Evolutionary conservation across 352 stramenopile species (phyloP).

Genomic region (Phytophthora macrochlamydospora): DNA sequence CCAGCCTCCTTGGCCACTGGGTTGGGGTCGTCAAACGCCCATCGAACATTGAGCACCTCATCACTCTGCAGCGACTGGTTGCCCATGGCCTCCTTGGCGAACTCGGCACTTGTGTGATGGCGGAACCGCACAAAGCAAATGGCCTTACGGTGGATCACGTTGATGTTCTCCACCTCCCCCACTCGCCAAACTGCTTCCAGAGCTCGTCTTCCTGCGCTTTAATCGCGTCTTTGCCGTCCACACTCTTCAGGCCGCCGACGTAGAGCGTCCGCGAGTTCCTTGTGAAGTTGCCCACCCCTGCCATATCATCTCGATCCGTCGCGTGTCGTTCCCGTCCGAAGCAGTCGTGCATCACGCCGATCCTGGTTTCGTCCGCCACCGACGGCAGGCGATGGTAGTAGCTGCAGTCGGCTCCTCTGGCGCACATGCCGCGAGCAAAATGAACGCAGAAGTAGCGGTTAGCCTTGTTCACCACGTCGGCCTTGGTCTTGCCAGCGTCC

Average conservation of each 20-base stretch:
- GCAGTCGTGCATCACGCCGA: slow-evolving; percentile 92
- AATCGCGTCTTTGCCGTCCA: slow-evolving; percentile 39
- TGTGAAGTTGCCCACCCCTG: slow-evolving; percentile 91
- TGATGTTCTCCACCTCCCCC: slow-evolving; percentile 95
- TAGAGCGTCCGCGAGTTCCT: slow-evolving; percentile 92
- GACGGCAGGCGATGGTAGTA: slow-evolving; percentile 92
- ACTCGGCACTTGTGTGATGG: slow-evolving; percentile 80
- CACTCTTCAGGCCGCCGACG: slow-evolving; percentile 82
- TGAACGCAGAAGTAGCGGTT: slow-evolving; percentile 93
- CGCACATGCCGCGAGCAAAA: slow-evolving; percentile 93
- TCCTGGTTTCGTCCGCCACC: slow-evolving; percentile 68
- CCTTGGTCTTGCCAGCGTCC: slow-evolving; percentile 92
- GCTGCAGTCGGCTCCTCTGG: slow-evolving; percentile 86
- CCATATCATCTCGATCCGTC: slow-evolving; percentile 94
- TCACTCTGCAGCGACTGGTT: slow-evolving; percentile 88
- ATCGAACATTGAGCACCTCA: slow-evolving; percentile 93
- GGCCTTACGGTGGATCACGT: slow-evolving; percentile 91
- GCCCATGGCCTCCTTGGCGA: slow-evolving; percentile 90
- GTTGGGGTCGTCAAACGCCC: slow-evolving; percentile 94
- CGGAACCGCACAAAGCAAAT: slow-evolving; percentile 92
- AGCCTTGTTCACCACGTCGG: slow-evolving; percentile 85
- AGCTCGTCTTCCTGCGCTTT: slow-evolving; percentile 73
- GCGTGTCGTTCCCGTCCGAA: slow-evolving; percentile 92
- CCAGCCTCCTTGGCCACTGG: slow-evolving; percentile 90
- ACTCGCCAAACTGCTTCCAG: slow-evolving; percentile 92